Evolutionary conservation across 2,329 filamentous ascomycete species (phyloP).

Genomic region (Pochonia chlamydosporia): DNA sequence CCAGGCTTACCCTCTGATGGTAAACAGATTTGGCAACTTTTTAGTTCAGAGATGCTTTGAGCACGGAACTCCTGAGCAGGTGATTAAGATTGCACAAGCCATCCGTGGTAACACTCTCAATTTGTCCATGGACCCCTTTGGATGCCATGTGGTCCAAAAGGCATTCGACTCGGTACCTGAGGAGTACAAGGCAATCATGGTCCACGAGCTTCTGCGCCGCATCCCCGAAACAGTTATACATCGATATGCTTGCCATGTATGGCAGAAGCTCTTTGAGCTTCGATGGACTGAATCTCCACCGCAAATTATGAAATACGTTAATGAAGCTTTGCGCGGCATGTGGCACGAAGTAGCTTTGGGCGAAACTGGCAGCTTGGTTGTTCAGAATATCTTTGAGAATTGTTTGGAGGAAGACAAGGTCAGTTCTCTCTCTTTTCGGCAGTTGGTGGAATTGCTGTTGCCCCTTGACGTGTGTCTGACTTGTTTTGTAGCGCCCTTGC

Average conservation of each 20-base stretch:
- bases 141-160: constrained; percentile 97
- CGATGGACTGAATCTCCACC: constrained; percentile 92
- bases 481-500: constrained; percentile 73
- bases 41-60: constrained; percentile 98
- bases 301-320: constrained; percentile 98
- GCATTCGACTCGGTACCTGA: constrained; percentile 97
- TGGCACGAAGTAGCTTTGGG: constrained; percentile 98
- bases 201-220: constrained; percentile 89
- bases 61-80: constrained; percentile 89
- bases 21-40: constrained; percentile 98
- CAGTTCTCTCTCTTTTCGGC: constrained; percentile 16
- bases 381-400: constrained; percentile 99
- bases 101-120: constrained; percentile 92
- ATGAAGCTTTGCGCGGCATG: constrained; percentile 90
- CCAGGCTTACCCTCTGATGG: constrained; percentile 92
- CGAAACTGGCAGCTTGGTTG: constrained; percentile 94
- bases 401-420: constrained; percentile 98
- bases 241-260: constrained; percentile 97
- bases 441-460: neutral
- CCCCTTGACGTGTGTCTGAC: neutral
- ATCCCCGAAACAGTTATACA: constrained; percentile 98
- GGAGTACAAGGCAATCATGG: constrained; percentile 97
- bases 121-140: constrained; percentile 97
- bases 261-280: constrained; percentile 98
- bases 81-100: constrained; percentile 88